Conservation (phyloP, 495 filamentous ascomycete genomes). For the Podospora pseudopauciseta region DNA sequence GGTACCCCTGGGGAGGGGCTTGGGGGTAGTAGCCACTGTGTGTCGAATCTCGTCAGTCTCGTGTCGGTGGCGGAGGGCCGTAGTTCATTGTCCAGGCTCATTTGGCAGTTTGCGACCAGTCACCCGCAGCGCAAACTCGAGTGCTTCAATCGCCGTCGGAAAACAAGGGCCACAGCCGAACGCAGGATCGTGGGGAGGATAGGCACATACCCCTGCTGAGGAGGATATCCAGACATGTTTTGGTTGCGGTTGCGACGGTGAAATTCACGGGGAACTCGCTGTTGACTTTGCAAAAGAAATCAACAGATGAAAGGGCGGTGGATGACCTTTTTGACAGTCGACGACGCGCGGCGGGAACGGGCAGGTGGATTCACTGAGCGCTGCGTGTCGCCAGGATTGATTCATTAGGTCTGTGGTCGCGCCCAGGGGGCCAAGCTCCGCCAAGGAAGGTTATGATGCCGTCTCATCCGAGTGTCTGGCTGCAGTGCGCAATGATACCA, state of each 20-base stretch:
- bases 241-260: background rate
- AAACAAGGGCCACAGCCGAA: background rate
- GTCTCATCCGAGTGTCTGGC: background rate
- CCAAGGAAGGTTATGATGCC: background rate
- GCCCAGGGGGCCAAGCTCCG: background rate
- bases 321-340: background rate
- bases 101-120: background rate
- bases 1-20: conserved; percentile 6
- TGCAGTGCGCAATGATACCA: background rate
- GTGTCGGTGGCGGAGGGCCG: background rate
- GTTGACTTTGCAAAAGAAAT: background rate
- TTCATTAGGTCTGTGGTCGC: background rate
- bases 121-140: background rate
- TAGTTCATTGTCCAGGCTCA: background rate
- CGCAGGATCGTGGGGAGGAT: background rate
- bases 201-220: conserved; percentile 8
- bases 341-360: background rate
- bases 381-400: background rate
- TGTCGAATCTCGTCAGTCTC: background rate
- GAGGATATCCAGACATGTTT: conserved; percentile 8
- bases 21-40: conserved; percentile 9
- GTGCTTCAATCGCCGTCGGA: background rate
- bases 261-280: background rate
- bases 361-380: background rate
- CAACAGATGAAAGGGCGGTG: background rate